Conservation (phyloP, 805 yeast species). For the Teunomyces aglyptinius region DNA sequence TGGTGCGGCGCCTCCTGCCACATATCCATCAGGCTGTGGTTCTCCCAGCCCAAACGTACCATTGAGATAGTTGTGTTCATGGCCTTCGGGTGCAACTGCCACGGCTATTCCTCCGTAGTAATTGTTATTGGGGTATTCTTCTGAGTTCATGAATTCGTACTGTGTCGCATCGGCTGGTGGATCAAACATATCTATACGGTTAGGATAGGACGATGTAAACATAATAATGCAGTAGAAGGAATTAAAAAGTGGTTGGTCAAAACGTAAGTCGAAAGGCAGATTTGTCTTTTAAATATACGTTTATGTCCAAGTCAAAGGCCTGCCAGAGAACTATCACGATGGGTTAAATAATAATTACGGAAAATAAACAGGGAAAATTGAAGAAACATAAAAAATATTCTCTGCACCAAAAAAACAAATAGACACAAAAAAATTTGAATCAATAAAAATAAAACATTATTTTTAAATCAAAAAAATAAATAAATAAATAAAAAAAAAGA, state of each 20-base stretch:
- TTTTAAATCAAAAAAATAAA: not conserved
- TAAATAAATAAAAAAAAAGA: not conserved
- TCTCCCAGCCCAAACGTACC: not conserved
- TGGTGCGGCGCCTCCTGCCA: not conserved
- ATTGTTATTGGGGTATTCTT: not conserved
- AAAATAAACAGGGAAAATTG: slow-evolving; percentile 1
- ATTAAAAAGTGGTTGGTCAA: not conserved
- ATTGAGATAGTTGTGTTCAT: slow-evolving; percentile 3
- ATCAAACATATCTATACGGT: slow-evolving; percentile 18
- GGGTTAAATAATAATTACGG: slow-evolving; percentile 4
- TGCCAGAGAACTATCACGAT: slow-evolving; percentile 1
- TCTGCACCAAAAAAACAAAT: not conserved
- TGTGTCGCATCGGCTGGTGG: slow-evolving; percentile 10
- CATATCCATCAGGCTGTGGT: not conserved
- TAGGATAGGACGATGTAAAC: slow-evolving; percentile 5
- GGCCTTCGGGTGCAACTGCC: not conserved
- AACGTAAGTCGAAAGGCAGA: slow-evolving; percentile 1
- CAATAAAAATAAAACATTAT: not conserved
- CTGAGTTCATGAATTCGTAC: not conserved
- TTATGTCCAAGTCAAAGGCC: not conserved
- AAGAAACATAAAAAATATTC: not conserved
- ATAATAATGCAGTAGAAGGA: slow-evolving; percentile 2
- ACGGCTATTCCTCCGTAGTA: not conserved
- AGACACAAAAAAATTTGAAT: not conserved
- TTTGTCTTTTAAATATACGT: slow-evolving; percentile 3